Evolutionary conservation across 805 yeast genomes (phyloP), one percentile per base, ranked within the genome.

Genomic region (Blastobotrys parvus): DNA sequence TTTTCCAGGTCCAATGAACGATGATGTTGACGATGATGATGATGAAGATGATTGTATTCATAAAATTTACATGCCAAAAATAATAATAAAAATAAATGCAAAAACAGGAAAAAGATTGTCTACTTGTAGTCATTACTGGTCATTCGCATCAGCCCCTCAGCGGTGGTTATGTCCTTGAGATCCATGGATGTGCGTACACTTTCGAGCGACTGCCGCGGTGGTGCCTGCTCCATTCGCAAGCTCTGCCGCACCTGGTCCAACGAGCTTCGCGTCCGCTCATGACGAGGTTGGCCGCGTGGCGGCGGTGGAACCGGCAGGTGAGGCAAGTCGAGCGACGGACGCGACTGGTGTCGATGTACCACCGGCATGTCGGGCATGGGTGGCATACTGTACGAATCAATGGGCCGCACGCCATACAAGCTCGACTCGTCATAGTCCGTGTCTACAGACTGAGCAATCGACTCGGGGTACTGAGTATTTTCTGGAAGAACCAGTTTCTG

Each of bases 151-250:
- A 62, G 49, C 5, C 59, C 59, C 27, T 54, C 60, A 3, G 66
- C 66, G 3, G 63, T 60, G 16, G 63, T 57, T 19, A 61, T 23
- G 13, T 60, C 65, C 4, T 52, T 55, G 13, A 55, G 46, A n/a
- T 52, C 55, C 49, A 50, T 43, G 10, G 51, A 45, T 5, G 53
- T 41, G 22, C 58, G 43, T 15, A 50, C 39, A 22, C 46, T 44
- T 17, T 52, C 56, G 22, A 51, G 16, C 3, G 54, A 49, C 27
- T 44, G 38, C 23, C 55, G 43, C 2, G 56, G 54, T 2, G 43
- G 33, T 10, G 42, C 35, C 41, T 54, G 56, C 35, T 54, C 56
- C 51, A 47, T 48, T 8, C 54, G 46, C 39, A 52, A 41, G 5
- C 46, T 35, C 25, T 50, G 39, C 8, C 63, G 59, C 18, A 42